Evolutionary conservation across 371 early-diverging fungal species (phyloP).

Genomic region (Funneliformis caledonium): DNA sequence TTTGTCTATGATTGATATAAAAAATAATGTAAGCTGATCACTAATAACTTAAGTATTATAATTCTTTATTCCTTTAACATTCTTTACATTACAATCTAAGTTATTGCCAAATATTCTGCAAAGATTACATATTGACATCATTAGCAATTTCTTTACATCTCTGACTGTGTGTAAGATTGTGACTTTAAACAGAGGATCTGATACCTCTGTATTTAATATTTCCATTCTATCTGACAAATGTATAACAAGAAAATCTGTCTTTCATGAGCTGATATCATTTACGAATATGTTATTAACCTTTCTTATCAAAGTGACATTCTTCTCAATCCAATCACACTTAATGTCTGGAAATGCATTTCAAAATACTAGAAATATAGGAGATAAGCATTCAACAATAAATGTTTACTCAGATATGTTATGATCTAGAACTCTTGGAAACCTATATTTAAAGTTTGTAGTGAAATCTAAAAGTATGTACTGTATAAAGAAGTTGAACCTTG

Average conservation of each 20-base stretch:
- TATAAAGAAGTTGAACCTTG: conserved; percentile 11
- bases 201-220: not conserved
- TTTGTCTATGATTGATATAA: not conserved
- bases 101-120: conserved; percentile 1
- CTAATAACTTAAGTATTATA: conserved; percentile 12
- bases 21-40: conserved; percentile 4
- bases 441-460: conserved; percentile 17
- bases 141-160: not conserved
- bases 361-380: not conserved
- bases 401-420: conserved; percentile 1
- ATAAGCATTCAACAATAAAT: conserved; percentile 21
- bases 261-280: not conserved
- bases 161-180: not conserved
- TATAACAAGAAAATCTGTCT: conserved; percentile 5
- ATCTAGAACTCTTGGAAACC: not conserved
- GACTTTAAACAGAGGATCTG: not conserved
- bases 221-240: conserved; percentile 14
- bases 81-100: not conserved
- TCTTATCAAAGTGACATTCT: not conserved
- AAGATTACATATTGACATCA: conserved; percentile 6
- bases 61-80: not conserved
- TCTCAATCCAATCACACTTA: conserved; percentile 17
- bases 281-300: not conserved
- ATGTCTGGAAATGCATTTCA: conserved; percentile 11
- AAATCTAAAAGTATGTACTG: conserved; percentile 13